Evolutionary conservation across 2,329 filamentous ascomycete species (phyloP).

Genomic region (Verticillium klebahnii): DNA sequence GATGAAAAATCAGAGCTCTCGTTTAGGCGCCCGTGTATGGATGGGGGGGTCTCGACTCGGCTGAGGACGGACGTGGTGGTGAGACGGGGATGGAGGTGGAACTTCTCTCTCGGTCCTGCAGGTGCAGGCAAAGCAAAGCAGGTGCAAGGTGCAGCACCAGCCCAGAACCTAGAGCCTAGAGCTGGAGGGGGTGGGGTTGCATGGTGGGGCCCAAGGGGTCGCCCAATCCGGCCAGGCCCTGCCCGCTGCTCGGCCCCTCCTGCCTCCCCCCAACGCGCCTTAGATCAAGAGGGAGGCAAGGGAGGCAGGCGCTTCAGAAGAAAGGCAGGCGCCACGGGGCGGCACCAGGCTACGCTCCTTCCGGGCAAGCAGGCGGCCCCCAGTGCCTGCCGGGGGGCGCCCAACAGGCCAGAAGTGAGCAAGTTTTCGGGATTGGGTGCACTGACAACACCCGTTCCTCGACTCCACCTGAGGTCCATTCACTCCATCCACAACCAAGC

Average conservation of each 20-base stretch:
- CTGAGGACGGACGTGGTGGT: not conserved
- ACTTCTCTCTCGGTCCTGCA: too few species aligned
- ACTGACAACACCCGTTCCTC: slow-evolving; percentile 1
- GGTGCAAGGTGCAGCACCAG: not conserved
- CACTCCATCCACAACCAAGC: too few species aligned
- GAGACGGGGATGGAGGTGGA: not conserved
- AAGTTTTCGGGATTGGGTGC: slow-evolving; percentile 5
- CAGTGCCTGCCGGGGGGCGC: not conserved
- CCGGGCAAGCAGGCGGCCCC: not conserved
- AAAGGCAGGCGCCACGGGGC: not conserved
- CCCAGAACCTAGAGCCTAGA: not conserved
- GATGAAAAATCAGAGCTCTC: not conserved
- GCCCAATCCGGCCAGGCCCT: not conserved
- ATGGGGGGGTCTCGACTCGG: not conserved
- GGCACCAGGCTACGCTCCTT: not conserved
- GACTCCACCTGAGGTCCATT: not conserved
- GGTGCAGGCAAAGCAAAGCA: not conserved
- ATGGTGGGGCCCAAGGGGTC: not conserved
- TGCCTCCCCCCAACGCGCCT: not conserved
- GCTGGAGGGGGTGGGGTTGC: not conserved
- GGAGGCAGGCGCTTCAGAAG: not conserved
- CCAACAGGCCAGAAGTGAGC: slow-evolving; percentile 1
- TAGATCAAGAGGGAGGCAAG: not conserved
- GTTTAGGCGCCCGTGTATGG: not conserved
- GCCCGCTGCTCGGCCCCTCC: not conserved